Evolutionary conservation across 1,139 yeast species (phyloP), one percentile per base, ranked within the genome.

Genomic region (Yamadazyma triangularis): DNA sequence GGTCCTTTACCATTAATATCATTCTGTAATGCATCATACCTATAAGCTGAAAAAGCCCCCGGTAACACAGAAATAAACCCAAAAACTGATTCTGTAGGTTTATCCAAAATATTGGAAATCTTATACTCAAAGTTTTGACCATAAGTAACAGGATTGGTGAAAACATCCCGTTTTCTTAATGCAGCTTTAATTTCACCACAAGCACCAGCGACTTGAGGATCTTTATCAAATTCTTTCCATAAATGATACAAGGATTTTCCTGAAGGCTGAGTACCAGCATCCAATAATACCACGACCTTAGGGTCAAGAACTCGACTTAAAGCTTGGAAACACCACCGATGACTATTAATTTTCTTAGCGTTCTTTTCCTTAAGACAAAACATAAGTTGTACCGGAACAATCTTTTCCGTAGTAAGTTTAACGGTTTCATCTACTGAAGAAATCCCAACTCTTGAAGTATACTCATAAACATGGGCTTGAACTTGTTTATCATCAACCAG

Each of bases 251-350:
- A 53, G 1, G 73, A 57, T 34, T 65, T 65, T 4, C 72, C 73
- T 5, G 60, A 41, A 9, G 74, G 74, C 40, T 67, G 73, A 20
- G 74, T 68, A 37, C 74, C 74, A 24, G 71, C 70, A 51, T 68
- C 74, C 27, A 68, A 53, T 27, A 68, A 55, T 6, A 68, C 55
- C 4, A 68, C 72, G 24, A 64, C 51, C 27, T 58, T 60, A 2
- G 74, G 74, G 32, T 67, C 63, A 33, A 68, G 53, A 6, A 65
- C 65, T 42, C 62, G 66, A 22, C 71, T 65, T 29, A 68, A 52
- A 11, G 73, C 73, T 47, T 68, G 72, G 52, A 68, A 66, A 48
- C 73, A 68, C 74, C 74, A 68, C 45, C 74, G 55, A 44, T 68
- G 74, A 24, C 72, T 64, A 41, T 68, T 68, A 43, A 68, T 68